Evolutionary conservation across 441 rosid species (phyloP).

Genomic region (Iberis amara): DNA sequence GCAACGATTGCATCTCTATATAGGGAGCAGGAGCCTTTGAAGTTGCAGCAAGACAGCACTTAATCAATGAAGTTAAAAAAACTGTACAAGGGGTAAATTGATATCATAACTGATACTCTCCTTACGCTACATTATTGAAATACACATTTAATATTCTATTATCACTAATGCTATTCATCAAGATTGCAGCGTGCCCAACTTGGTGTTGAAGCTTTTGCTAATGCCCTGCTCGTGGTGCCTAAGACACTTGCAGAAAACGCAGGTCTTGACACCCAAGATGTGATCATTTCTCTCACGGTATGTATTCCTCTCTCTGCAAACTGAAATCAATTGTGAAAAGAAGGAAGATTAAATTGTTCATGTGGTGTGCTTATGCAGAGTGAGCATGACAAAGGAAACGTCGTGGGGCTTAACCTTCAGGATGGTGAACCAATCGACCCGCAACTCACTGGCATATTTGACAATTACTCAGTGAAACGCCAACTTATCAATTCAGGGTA

Average conservation of each 20-base stretch:
- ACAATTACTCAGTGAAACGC: conserved; percentile 91
- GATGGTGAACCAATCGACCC: conserved; percentile 90
- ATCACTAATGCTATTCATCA: conserved; percentile 12
- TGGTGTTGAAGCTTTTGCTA: conserved; percentile 92
- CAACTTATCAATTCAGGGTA: conserved; percentile 90
- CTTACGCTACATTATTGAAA: background rate
- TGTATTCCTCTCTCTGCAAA: background rate
- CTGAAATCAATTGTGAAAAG: background rate
- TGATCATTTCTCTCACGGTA: conserved; percentile 77
- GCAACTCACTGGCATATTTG: conserved; percentile 84
- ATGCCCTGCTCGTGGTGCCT: conserved; percentile 89
- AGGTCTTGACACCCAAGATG: conserved; percentile 94
- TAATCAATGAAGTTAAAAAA: conserved; percentile 78
- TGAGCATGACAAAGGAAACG: conserved; percentile 80
- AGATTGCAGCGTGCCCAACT: conserved; percentile 85
- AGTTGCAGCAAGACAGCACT: conserved; percentile 84
- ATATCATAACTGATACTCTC: conserved; percentile 11
- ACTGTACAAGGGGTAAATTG: conserved; percentile 81
- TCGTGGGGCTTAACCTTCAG: conserved; percentile 73
- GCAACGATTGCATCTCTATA: conserved; percentile 21
- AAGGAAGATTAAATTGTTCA: background rate
- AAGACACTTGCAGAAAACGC: conserved; percentile 94
- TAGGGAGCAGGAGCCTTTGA: conserved; percentile 99
- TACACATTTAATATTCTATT: background rate
- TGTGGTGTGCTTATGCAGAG: conserved; percentile 44